phyloP scores from a whole-genome alignment of 2,329 filamentous ascomycete genomes.

The Xylogone sp. region DNA sequence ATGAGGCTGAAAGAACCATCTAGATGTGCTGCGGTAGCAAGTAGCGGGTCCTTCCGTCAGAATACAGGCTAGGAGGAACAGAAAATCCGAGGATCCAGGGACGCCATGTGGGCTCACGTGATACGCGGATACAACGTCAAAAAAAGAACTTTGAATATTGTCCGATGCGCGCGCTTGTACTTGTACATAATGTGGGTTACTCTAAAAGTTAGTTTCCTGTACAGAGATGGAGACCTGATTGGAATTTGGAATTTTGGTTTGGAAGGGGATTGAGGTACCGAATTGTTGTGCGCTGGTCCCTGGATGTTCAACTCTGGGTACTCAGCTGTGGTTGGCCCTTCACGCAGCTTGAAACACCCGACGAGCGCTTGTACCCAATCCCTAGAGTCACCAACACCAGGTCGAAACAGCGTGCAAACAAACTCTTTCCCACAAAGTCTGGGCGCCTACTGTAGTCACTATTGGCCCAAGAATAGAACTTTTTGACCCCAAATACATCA shows the following conservation, averaged over 20 bases:
- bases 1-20: conserved; percentile 9
- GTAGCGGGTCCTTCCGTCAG: too few species aligned
- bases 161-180: too few species aligned
- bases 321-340: background rate
- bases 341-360: conserved; percentile 17
- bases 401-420: conserved; percentile 18
- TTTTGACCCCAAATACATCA: background rate
- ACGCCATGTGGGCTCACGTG: background rate
- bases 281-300: too few species aligned
- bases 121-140: too few species aligned
- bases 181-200: too few species aligned
- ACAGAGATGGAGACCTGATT: too few species aligned
- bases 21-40: conserved; percentile 4
- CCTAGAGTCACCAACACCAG: conserved; percentile 3
- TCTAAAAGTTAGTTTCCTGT: too few species aligned
- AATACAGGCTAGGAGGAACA: background rate
- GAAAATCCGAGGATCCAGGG: background rate
- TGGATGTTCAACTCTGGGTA: too few species aligned
- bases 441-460: conserved; percentile 13
- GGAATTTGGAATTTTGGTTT: too few species aligned
- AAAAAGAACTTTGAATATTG: too few species aligned
- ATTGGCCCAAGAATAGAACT: conserved; percentile 12
- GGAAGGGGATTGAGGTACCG: too few species aligned
- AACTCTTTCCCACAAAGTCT: conserved; percentile 7
- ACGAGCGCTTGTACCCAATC: conserved; percentile 21